These are phyloP conservation scores for Bidens hawaiensis DNA, from an alignment of 140 eudicot genomes.

Conservation along the genomic window DNA sequence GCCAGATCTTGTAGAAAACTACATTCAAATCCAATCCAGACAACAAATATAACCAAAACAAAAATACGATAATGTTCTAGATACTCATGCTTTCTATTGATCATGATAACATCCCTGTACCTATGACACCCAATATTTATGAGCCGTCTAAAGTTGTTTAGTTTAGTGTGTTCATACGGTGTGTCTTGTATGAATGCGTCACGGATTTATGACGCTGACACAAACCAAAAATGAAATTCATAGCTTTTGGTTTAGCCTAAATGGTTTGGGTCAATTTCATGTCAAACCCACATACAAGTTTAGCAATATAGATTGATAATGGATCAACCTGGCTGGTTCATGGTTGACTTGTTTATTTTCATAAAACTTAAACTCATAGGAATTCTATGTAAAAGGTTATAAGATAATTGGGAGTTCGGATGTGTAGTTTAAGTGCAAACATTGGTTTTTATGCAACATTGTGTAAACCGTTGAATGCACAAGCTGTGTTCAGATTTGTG, in stretches of 20 bases:
- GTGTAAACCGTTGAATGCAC: background rate
- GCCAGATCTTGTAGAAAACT: slow-evolving; percentile 10
- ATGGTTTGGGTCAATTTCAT: background rate
- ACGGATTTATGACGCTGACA: background rate
- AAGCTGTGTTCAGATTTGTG: background rate
- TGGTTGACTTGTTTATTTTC: too few relatives aligned
- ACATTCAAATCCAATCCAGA: slow-evolving; percentile 6
- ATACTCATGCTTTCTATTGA: background rate
- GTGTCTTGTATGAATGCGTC: background rate
- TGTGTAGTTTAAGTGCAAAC: background rate
- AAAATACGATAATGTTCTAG: slow-evolving; percentile 1
- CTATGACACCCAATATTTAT: background rate
- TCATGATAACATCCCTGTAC: background rate
- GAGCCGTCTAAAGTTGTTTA: background rate
- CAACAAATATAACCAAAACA: background rate
- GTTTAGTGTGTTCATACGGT: background rate
- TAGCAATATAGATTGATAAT: background rate
- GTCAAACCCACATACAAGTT: background rate
- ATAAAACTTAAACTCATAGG: too few relatives aligned
- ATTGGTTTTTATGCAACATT: background rate
- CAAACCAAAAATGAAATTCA: background rate
- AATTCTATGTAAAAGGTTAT: background rate
- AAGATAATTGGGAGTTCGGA: background rate
- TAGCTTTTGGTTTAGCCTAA: background rate
- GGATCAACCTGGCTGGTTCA: too few relatives aligned